Evolutionary conservation across 495 filamentous ascomycete genomes (phyloP).

Genomic region (Apodospora peruviana): DNA sequence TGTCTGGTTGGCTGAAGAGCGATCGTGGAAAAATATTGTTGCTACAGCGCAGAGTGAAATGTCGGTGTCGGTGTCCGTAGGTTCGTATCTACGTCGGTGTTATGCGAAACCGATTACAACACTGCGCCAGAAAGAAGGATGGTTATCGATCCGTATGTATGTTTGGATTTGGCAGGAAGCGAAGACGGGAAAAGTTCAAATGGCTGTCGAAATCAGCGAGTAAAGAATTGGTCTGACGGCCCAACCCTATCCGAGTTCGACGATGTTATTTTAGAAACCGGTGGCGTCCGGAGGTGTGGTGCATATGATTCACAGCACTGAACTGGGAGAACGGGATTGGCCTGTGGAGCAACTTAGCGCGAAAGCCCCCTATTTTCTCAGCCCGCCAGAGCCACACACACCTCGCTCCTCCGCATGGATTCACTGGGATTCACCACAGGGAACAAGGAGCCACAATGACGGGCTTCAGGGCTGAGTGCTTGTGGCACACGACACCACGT

Average conservation of each 20-base stretch:
- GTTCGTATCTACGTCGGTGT: too few relatives aligned
- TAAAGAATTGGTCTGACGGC: background rate
- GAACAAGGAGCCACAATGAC: background rate
- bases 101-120: too few relatives aligned
- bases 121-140: too few relatives aligned
- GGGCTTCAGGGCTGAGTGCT: background rate
- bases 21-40: background rate
- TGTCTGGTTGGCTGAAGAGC: too few relatives aligned
- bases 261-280: slow-evolving; percentile 17
- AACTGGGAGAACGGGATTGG: slow-evolving; percentile 13
- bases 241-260: slow-evolving; percentile 4
- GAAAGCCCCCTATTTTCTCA: slow-evolving; percentile 10
- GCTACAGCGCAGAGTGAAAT: too few relatives aligned
- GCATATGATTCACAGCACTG: slow-evolving; percentile 14
- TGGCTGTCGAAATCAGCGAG: too few relatives aligned
- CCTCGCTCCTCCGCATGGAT: background rate
- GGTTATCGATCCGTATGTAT: too few relatives aligned
- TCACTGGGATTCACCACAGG: background rate
- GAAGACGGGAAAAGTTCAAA: too few relatives aligned
- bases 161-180: background rate
- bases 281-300: slow-evolving; percentile 12
- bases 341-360: slow-evolving; percentile 2
- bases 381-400: slow-evolving; percentile 6
- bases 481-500: too few relatives aligned
- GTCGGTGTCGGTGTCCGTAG: too few relatives aligned